These are phyloP conservation scores for Dothideomycetes sp. DNA, from an alignment of 2,329 filamentous ascomycete genomes.

Conservation along the genomic window DNA sequence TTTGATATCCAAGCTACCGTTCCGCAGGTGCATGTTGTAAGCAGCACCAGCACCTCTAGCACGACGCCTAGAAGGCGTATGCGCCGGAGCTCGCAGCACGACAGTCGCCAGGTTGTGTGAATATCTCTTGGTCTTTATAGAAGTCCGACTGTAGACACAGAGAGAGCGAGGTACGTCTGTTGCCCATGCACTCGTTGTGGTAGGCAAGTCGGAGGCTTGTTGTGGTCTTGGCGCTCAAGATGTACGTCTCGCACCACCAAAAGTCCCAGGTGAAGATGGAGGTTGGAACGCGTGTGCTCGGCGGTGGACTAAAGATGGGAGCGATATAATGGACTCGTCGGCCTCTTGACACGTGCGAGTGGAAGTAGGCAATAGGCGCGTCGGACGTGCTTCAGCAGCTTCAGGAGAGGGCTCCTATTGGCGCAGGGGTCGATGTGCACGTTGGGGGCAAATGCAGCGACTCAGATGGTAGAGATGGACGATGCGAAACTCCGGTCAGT, in stretches of 20 bases:
- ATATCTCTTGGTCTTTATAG: neutral
- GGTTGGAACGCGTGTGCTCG: too few species aligned
- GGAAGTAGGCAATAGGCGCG: neutral
- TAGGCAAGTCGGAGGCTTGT: neutral
- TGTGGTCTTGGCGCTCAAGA: neutral
- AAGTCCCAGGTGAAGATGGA: too few species aligned
- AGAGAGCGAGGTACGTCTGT: neutral
- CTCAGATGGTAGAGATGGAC: neutral
- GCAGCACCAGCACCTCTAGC: constrained; percentile 16
- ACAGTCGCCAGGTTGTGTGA: constrained; percentile 20
- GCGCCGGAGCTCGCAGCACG: constrained; percentile 19
- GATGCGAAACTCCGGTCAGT: too few species aligned
- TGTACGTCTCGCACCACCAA: too few species aligned
- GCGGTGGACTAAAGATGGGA: too few species aligned
- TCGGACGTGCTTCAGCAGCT: neutral
- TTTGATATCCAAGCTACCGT: constrained; percentile 10
- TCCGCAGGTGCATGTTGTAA: constrained; percentile 3
- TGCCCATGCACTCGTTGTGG: neutral
- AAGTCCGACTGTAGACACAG: neutral
- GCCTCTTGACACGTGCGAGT: neutral
- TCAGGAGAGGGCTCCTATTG: neutral
- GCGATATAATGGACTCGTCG: too few species aligned
- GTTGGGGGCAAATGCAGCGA: neutral
- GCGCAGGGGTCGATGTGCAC: neutral
- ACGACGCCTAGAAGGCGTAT: constrained; percentile 21